Conservation (phyloP, 495 filamentous ascomycete species). For the Sabuloglossum arenarium region DNA sequence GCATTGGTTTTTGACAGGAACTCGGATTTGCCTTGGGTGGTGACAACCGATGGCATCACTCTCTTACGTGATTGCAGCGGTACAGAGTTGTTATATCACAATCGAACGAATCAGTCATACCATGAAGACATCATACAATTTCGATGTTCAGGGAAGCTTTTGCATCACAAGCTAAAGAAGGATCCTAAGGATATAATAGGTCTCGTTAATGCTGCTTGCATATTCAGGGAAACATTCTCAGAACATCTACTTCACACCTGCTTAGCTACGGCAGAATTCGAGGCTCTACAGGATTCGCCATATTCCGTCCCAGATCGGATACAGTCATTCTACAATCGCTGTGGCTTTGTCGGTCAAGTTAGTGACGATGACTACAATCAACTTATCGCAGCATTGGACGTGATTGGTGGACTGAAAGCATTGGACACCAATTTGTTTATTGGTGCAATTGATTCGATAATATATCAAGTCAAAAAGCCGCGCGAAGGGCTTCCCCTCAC, state of each 20-base stretch:
- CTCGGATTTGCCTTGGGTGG: constrained; percentile 55
- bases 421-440: constrained; percentile 32
- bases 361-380: constrained; percentile 44
- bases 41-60: constrained; percentile 59
- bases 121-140: constrained; percentile 2
- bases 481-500: constrained; percentile 23
- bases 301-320: constrained; percentile 47
- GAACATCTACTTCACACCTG: constrained; percentile 38
- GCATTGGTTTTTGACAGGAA: constrained; percentile 52
- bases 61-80: constrained; percentile 59
- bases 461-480: constrained; percentile 23
- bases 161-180: neutral
- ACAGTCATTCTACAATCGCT: constrained; percentile 46
- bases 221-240: constrained; percentile 38
- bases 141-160: neutral
- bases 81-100: constrained; percentile 47
- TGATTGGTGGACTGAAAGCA: constrained; percentile 32
- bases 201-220: constrained; percentile 36
- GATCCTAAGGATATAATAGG: constrained; percentile 17
- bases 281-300: constrained; percentile 48
- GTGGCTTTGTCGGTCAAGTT: constrained; percentile 49
- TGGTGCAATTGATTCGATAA: constrained; percentile 23
- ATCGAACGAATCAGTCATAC: constrained; percentile 12
- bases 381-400: constrained; percentile 20
- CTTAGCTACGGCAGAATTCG: constrained; percentile 35